phyloP scores from a whole-genome alignment of 257 asterid genomes.

The Solanum sitiens region DNA sequence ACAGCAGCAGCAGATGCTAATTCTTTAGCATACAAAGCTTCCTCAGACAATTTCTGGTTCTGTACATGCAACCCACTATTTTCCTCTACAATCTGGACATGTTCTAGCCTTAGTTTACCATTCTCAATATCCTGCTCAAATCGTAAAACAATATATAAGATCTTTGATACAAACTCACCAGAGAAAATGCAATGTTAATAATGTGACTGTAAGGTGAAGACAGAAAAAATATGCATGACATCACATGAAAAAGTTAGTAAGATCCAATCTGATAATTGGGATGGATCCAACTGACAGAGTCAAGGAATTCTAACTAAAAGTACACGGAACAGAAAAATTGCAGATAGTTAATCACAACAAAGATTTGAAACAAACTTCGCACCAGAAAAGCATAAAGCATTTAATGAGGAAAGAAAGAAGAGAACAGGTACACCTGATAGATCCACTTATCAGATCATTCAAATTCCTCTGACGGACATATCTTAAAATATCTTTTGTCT shows the following conservation, averaged over 20 bases:
- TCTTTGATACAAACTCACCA: background rate
- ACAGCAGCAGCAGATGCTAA: constrained; percentile 98
- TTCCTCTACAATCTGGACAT: constrained; percentile 65
- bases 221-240: background rate
- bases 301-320: background rate
- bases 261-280: background rate
- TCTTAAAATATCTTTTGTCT: background rate
- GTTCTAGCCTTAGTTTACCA: constrained; percentile 74
- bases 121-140: constrained; percentile 71
- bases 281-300: background rate
- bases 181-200: background rate
- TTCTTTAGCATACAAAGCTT: constrained; percentile 96
- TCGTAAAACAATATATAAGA: background rate
- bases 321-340: background rate
- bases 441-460: background rate
- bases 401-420: background rate
- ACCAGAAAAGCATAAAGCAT: background rate
- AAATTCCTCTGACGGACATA: background rate
- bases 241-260: background rate
- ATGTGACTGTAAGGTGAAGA: background rate
- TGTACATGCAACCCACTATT: constrained; percentile 81
- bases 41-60: constrained; percentile 85
- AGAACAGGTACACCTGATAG: background rate
- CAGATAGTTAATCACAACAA: background rate
- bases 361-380: background rate